These are phyloP conservation scores for Echium plantagineum DNA, from an alignment of 257 asterid species.

Conservation along the genomic window DNA sequence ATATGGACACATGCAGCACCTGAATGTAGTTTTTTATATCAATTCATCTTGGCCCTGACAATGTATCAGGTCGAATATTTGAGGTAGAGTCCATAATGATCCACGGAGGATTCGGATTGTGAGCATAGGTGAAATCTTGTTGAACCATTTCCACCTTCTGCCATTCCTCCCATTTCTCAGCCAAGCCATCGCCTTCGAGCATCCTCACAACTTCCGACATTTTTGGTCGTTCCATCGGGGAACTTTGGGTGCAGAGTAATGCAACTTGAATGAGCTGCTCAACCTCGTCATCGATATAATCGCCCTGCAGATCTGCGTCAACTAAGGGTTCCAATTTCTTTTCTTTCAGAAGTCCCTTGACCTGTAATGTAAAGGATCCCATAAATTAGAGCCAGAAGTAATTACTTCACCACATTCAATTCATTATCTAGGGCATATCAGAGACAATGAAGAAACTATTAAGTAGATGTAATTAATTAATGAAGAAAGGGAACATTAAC, in stretches of 20 bases:
- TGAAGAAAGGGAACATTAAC: too few relatives aligned
- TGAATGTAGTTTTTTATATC: constrained; percentile 6
- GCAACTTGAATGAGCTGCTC: constrained; percentile 85
- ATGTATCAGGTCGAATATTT: constrained; percentile 62
- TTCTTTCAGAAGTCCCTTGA: constrained; percentile 72
- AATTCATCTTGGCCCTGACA: constrained; percentile 77
- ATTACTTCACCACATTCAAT: too few relatives aligned
- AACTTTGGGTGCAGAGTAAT: constrained; percentile 68
- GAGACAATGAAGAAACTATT: background rate
- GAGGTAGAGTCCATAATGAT: constrained; percentile 53
- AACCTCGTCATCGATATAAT: constrained; percentile 64
- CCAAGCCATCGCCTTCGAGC: constrained; percentile 94
- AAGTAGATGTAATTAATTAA: background rate
- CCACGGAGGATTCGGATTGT: constrained; percentile 45
- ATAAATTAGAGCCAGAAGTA: background rate
- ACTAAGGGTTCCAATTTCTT: constrained; percentile 64
- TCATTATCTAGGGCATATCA: too few relatives aligned
- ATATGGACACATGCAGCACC: constrained; percentile 24
- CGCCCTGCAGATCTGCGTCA: constrained; percentile 60
- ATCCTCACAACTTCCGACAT: constrained; percentile 90
- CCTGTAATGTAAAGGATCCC: constrained; percentile 29
- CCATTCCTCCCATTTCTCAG: constrained; percentile 98
- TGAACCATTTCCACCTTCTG: constrained; percentile 80
- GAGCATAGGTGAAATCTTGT: constrained; percentile 39
- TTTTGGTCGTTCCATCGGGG: constrained; percentile 76